Base-by-base conservation (phyloP, 2,329 filamentous ascomycete genomes). In the Keithomyces neogunnii region DNA sequence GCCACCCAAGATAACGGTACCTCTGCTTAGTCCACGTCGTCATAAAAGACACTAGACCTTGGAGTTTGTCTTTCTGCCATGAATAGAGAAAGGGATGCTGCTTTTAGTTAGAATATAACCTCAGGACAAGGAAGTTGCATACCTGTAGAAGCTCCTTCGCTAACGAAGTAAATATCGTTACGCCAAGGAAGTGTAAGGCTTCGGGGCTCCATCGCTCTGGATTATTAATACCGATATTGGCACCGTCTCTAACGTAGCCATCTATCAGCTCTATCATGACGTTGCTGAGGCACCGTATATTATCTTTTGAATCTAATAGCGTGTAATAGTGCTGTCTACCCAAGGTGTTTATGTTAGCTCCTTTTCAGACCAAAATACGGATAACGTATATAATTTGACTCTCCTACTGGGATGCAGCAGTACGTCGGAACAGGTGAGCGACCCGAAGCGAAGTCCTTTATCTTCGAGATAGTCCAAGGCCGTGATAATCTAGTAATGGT, bases 221-320 rank as follows among this genome's bases (percentile, higher is more conserved):
- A 19, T 48, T 38, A n/a, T 48, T n/a, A 31, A 48, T 9, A 28
- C 32, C 30, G 26, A 48, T 39, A 10, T 31, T 40, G 3, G 32
- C 35, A 5, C 26, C 29, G 9, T 40, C 36, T 28, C 40, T 48
- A 19, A 48, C 30, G 5, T 48, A 48, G 33, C 47, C 35, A 48
- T 48, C 35, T 26, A 48, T 40, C 35, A 48, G 47, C 47, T 48
- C 35, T 26, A 48, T 48, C 35, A 48, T 48, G 30, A 48, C 35
- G 35, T 48, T 33, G 35, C 35, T 26, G 35, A 48, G 47, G 3
- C 5, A 26, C 33, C 35, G 35, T 48, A 48, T 40, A n/a, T 48
- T 26, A 26, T 48, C 32, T 48, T 48, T 48, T 30, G 35, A 48
- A 48, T 48, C 35, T 30, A 26, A 48, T 48, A 19, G 13, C 35